A percentile compares a stretch with the other conserved stretches of the same genome.
phyloP scores from a whole-genome alignment of 108 stramenopile genomes.

The Epithemia pelagica region DNA sequence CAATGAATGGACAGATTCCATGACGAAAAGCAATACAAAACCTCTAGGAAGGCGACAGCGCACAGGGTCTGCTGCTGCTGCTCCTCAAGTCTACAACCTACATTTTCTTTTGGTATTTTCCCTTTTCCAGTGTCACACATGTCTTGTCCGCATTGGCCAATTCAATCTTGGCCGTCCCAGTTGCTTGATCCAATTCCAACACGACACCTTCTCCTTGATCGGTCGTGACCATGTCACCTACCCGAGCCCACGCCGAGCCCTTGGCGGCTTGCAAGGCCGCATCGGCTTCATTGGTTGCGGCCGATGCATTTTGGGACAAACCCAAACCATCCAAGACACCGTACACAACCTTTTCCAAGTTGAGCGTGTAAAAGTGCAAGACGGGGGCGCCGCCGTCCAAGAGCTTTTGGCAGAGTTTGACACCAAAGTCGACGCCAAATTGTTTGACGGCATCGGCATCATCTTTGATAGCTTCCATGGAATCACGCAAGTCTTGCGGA shows the following conservation, averaged over 20 bases:
- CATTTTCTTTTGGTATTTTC: conserved; percentile 27
- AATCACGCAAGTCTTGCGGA: conserved; percentile 61
- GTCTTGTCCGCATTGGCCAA: conserved; percentile 22
- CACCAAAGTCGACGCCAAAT: conserved; percentile 91
- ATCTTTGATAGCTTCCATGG: conserved; percentile 87
- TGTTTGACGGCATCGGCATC: conserved; percentile 82
- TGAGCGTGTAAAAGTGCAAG: conserved; percentile 97
- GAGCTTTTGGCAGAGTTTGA: conserved; percentile 81
- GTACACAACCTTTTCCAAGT: conserved; percentile 91
- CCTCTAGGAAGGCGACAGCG: no score
- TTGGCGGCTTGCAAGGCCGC: conserved; percentile 77
- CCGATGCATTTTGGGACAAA: conserved; percentile 35
- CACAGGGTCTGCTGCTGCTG: no score
- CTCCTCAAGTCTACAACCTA: no score
- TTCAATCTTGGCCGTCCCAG: conserved; percentile 7
- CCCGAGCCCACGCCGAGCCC: conserved; percentile 87
- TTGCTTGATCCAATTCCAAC: conserved; percentile 32
- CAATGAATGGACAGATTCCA: no score
- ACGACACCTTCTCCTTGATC: conserved; percentile 69
- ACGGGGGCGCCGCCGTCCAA: conserved; percentile 70
- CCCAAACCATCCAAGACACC: conserved; percentile 85
- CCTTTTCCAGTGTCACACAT: conserved; percentile 25
- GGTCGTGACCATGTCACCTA: conserved; percentile 78
- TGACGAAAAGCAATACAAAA: no score
- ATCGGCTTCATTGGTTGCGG: conserved; percentile 64